These are phyloP conservation scores for Amanita rubescens DNA, from an alignment of 768 basidiomycete species.

Conservation along the genomic window DNA sequence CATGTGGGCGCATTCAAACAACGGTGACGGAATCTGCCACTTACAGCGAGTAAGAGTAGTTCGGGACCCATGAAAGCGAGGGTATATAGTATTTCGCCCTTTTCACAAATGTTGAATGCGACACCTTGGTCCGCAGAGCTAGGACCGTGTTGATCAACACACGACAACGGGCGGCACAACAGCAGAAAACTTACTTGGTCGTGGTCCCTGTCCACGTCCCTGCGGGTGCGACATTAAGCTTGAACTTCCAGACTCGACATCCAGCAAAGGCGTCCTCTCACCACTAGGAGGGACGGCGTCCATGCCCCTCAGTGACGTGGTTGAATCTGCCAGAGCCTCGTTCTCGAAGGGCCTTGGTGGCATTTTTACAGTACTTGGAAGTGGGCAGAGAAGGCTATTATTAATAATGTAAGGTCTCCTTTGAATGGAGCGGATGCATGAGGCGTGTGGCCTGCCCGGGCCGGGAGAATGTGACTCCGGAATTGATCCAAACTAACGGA, in stretches of 20 bases:
- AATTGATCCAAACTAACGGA: too few species aligned
- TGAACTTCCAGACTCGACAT: constrained; percentile 15
- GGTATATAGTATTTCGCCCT: constrained; percentile 71
- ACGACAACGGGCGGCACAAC: not conserved
- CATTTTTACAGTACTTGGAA: not conserved
- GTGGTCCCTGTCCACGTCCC: constrained; percentile 18
- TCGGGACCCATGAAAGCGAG: constrained; percentile 71
- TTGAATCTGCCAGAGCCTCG: constrained; percentile 11
- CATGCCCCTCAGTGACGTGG: constrained; percentile 30
- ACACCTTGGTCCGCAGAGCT: not conserved
- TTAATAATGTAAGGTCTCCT: constrained; percentile 2
- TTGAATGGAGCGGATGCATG: too few species aligned
- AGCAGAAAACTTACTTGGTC: constrained; percentile 15
- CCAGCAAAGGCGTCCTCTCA: constrained; percentile 28
- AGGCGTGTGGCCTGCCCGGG: not conserved
- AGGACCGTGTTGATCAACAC: not conserved
- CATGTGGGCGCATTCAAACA: not conserved
- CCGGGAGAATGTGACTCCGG: not conserved
- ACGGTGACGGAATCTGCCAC: constrained; percentile 17
- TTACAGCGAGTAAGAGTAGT: constrained; percentile 62
- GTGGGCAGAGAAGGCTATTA: constrained; percentile 7
- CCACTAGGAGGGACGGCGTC: constrained; percentile 16
- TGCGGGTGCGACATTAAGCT: constrained; percentile 20
- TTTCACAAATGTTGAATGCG: constrained; percentile 31
- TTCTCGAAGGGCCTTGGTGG: not conserved